Conservation (phyloP, 306 rosid genomes). For the Argentina anserina region DNA sequence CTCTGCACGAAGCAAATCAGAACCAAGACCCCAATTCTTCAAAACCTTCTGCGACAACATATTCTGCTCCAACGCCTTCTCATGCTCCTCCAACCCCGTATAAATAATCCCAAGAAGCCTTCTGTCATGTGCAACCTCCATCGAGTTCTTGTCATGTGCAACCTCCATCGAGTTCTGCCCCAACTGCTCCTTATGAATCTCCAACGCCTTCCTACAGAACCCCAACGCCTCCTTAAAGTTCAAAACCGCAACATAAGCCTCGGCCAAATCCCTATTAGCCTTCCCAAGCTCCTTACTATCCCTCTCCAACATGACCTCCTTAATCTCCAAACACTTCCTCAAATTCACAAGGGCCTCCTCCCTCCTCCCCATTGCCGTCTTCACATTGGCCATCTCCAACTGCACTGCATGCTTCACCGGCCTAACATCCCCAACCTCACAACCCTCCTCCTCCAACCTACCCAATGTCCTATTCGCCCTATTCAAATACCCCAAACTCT, state of each 20-base stretch:
- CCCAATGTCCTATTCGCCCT: constrained; percentile 69
- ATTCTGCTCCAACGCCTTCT: constrained; percentile 88
- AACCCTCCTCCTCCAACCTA: constrained; percentile 59
- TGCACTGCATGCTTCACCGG: constrained; percentile 91
- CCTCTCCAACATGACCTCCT: constrained; percentile 68
- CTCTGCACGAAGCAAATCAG: constrained; percentile 72
- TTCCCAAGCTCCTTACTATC: constrained; percentile 69
- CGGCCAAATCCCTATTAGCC: constrained; percentile 68
- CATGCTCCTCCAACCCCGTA: constrained; percentile 83
- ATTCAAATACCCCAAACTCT: constrained; percentile 77
- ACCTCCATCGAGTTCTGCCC: constrained; percentile 85
- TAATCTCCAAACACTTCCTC: constrained; percentile 76
- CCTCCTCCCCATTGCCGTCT: constrained; percentile 88
- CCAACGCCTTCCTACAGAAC: constrained; percentile 75
- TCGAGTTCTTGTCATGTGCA: constrained; percentile 72
- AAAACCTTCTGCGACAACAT: constrained; percentile 61
- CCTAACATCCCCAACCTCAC: constrained; percentile 46
- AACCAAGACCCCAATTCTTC: constrained; percentile 77
- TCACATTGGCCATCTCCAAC: constrained; percentile 72
- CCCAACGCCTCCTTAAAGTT: constrained; percentile 72
- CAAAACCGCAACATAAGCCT: constrained; percentile 70
- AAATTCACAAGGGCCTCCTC: constrained; percentile 85
- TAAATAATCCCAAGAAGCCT: constrained; percentile 77
- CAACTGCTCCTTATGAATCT: constrained; percentile 55
- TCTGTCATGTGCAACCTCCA: constrained; percentile 79